Conservation (phyloP, 345 rosid genomes). For the Theobroma cacao region DNA sequence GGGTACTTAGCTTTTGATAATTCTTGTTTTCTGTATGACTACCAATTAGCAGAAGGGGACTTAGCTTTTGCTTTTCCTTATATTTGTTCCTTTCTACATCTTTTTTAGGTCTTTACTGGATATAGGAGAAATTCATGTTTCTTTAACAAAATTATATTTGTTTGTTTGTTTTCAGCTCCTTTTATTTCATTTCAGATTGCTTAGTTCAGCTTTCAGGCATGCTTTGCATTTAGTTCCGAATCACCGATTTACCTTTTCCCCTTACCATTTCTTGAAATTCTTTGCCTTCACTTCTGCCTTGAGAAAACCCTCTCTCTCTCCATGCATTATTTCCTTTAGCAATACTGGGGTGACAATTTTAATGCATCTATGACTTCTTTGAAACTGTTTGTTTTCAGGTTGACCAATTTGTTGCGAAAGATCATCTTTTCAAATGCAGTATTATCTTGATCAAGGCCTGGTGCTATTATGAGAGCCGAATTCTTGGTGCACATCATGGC, state of each 20-base stretch:
- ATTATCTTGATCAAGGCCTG: constrained; percentile 77
- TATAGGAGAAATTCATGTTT: background rate
- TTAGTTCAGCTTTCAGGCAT: background rate
- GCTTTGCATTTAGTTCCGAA: background rate
- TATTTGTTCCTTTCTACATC: background rate
- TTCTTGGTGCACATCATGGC: constrained; percentile 86
- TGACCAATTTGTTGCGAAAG: constrained; percentile 61
- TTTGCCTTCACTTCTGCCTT: background rate
- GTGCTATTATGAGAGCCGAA: constrained; percentile 96
- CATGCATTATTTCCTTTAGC: background rate
- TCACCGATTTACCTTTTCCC: background rate
- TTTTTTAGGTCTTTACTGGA: background rate
- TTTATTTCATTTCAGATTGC: background rate
- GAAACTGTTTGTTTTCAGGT: constrained; percentile 41
- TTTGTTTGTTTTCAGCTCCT: background rate
- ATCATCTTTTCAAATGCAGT: constrained; percentile 86
- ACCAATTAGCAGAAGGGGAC: background rate
- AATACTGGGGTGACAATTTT: background rate
- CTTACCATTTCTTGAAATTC: background rate
- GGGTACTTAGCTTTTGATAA: background rate
- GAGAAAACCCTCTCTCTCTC: background rate
- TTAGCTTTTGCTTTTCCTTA: background rate
- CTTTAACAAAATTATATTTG: background rate
- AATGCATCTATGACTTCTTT: background rate
- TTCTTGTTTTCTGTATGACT: background rate